These are phyloP conservation scores for Nakazawaea wyomingensis DNA, from an alignment of 805 yeast genomes.

Conservation along the genomic window DNA sequence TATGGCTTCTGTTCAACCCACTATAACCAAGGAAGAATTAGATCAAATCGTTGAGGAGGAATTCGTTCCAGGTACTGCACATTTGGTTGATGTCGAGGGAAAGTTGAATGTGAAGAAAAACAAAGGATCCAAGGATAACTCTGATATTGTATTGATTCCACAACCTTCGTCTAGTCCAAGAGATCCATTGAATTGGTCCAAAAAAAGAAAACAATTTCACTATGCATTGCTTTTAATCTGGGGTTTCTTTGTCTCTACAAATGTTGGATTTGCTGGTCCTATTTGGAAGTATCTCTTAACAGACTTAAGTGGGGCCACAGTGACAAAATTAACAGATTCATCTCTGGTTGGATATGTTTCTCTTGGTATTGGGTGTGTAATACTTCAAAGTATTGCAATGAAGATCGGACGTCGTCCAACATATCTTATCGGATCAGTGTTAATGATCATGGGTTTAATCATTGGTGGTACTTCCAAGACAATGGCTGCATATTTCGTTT, in stretches of 20 bases:
- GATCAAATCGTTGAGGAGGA: conserved; percentile 23
- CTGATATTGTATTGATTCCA: conserved; percentile 52
- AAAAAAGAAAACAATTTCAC: conserved; percentile 39
- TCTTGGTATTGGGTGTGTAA: conserved; percentile 32
- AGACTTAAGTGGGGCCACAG: conserved; percentile 1
- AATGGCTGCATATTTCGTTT: conserved; percentile 31
- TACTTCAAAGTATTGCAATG: conserved; percentile 32
- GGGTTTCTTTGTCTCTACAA: conserved; percentile 21
- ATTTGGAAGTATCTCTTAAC: conserved; percentile 17
- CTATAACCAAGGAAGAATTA: neutral
- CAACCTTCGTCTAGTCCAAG: conserved; percentile 65
- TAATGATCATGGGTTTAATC: conserved; percentile 26
- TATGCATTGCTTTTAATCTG: conserved; percentile 8
- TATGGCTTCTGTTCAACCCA: too few species aligned
- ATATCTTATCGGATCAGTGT: conserved; percentile 26
- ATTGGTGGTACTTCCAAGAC: conserved; percentile 24
- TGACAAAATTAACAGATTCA: conserved; percentile 15
- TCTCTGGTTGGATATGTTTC: conserved; percentile 25
- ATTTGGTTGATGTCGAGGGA: conserved; percentile 40
- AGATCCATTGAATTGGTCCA: conserved; percentile 65
- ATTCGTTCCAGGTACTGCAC: conserved; percentile 47
- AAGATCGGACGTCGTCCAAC: conserved; percentile 34
- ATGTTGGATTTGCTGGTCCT: conserved; percentile 20
- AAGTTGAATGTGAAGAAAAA: conserved; percentile 24
- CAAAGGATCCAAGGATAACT: conserved; percentile 24